These are phyloP conservation scores for Leptomonas seymouri DNA, from an alignment of 208 protist species.

Conservation along the genomic window DNA sequence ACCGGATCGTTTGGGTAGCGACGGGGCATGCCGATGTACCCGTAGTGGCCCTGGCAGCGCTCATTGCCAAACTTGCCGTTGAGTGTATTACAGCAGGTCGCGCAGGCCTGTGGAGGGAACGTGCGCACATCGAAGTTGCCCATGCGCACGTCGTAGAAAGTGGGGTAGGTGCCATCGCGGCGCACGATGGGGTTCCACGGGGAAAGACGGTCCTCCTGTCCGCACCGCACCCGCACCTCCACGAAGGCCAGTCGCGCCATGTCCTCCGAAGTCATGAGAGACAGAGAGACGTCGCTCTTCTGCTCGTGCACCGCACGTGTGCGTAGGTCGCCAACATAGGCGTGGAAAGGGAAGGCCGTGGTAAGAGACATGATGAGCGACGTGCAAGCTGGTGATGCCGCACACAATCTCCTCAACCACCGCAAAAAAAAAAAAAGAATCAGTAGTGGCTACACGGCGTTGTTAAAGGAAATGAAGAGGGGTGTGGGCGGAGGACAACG, in stretches of 20 bases:
- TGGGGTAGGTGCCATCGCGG: slow-evolving; percentile 48
- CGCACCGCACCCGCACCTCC: slow-evolving; percentile 74
- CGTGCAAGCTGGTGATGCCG: background rate
- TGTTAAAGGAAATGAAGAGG: background rate
- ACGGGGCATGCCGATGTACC: slow-evolving; percentile 84
- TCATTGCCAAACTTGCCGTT: slow-evolving; percentile 82
- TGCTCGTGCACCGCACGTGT: slow-evolving; percentile 59
- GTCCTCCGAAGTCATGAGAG: slow-evolving; percentile 79
- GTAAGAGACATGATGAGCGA: slow-evolving; percentile 76
- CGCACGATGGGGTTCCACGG: slow-evolving; percentile 30
- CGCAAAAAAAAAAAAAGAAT: slow-evolving; percentile 4
- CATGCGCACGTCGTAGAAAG: slow-evolving; percentile 91
- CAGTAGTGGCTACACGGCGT: background rate
- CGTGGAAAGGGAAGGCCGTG: slow-evolving; percentile 84
- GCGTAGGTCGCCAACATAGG: slow-evolving; percentile 84
- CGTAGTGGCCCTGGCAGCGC: slow-evolving; percentile 89
- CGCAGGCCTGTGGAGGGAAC: slow-evolving; percentile 80
- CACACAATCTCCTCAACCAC: no score
- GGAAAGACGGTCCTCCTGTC: slow-evolving; percentile 58
- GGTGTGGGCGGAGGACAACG: no score
- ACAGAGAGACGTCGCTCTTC: slow-evolving; percentile 83
- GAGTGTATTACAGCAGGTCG: slow-evolving; percentile 67
- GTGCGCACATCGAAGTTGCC: slow-evolving; percentile 86
- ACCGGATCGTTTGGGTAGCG: slow-evolving; percentile 58
- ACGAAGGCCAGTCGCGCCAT: slow-evolving; percentile 81